Base-by-base conservation (phyloP, 345 rosid species). In the Citrus mangshanensis region DNA sequence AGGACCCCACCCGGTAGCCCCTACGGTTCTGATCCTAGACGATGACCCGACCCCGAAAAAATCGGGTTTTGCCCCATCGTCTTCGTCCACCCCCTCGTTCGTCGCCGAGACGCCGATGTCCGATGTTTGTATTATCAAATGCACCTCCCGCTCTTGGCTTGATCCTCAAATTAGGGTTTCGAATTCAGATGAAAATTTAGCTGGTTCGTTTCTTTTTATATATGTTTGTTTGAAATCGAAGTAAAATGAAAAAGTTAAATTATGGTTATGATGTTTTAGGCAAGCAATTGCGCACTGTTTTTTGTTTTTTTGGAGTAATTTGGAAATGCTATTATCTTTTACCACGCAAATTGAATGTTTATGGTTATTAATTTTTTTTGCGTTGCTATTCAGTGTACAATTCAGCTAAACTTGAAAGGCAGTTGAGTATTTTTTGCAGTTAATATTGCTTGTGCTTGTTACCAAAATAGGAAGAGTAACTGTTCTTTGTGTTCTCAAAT, bases 71-170 rank as follows among this genome's bases (percentile, higher is more conserved):
- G 70, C 76, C 27, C 56, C 83, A 6, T 70, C 86, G 56, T 59
- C 73, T 38, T 72, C 83, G 7, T 75, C 84, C n/a, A 77, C 89
- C 16, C 87, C 87, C 55, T 80, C 77, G 13, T 77, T 89, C 80
- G 92, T 93, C 68, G 77, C 93, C n/a, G 96, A 93, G 37, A 90
- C 96, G 22, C 96, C 96, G 14, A 67, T 86, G 70, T 87, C 89
- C 3, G 96, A 85, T 75, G 62, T 87, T 46, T 78, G 87, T 21
- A 78, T 85, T 56, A 81, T 85, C 62, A 88, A 86, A 68, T 90
- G 85, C 80, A 46, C 89, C 7, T 70, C 65, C 46, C 77, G 27
- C 54, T 9, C 76, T 16, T 54, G 85, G 22, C 54, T 79, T 21
- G 84, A 34, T 58, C 35, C 72, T 67, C 72, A 37, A 65, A 38